phyloP scores from a whole-genome alignment of 441 rosid species.

The Arabidopsis lyrata region DNA sequence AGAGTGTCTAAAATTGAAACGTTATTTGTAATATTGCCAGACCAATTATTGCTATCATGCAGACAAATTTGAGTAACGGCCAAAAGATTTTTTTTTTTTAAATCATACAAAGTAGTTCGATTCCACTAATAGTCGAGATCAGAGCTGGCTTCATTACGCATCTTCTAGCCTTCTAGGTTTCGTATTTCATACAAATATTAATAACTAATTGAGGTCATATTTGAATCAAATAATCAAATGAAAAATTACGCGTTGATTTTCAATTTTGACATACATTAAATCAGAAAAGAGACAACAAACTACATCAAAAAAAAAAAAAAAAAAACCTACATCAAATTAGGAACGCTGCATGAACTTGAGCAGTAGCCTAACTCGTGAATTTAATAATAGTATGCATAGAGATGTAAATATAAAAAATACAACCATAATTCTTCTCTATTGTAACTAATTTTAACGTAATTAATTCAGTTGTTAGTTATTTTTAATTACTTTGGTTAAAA shows the following conservation, averaged over 20 bases:
- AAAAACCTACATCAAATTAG: no score
- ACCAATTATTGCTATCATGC: conserved; percentile 5
- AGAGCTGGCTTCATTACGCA: not conserved
- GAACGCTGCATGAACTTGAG: no score
- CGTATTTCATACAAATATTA: not conserved
- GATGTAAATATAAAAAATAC: no score
- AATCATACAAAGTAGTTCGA: not conserved
- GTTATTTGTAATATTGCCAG: not conserved
- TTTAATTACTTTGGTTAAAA: no score
- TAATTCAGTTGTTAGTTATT: no score
- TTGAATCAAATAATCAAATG: not conserved
- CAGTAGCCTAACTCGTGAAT: no score
- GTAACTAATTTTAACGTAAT: no score
- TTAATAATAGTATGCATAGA: no score
- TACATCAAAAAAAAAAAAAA: no score
- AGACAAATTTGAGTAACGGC: conserved; percentile 6
- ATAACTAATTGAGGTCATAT: not conserved
- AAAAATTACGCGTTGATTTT: not conserved
- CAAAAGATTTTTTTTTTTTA: not conserved
- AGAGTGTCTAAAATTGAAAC: not conserved
- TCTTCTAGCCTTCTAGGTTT: not conserved
- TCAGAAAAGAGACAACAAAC: no score
- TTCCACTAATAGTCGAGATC: not conserved
- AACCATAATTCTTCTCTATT: no score
- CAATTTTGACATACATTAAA: not conserved